These are phyloP conservation scores for Zangia roseola DNA, from an alignment of 768 basidiomycete species.

Conservation along the genomic window DNA sequence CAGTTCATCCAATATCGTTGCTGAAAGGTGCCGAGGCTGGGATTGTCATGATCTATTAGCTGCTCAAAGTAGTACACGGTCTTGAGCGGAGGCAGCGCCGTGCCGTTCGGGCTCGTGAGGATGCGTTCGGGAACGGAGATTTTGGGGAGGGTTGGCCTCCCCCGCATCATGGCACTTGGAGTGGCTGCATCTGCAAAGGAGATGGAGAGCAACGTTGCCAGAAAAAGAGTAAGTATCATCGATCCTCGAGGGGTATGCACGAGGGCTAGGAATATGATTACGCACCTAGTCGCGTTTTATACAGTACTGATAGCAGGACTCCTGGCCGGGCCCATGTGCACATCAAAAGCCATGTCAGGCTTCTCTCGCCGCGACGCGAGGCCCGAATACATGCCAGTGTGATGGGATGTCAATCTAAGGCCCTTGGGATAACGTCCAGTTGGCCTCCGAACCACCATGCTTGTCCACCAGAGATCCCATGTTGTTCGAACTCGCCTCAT, in stretches of 20 bases:
- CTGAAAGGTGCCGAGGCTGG: constrained; percentile 68
- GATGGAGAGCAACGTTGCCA: constrained; percentile 9
- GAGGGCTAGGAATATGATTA: neutral
- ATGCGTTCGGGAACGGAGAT: constrained; percentile 10
- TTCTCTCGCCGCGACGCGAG: no score
- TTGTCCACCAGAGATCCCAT: no score
- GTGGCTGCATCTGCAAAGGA: constrained; percentile 19
- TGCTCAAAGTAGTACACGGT: constrained; percentile 33
- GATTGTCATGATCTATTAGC: constrained; percentile 46
- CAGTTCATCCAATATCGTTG: constrained; percentile 73
- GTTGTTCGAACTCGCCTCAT: no score
- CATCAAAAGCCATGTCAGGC: no score
- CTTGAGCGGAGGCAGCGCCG: constrained; percentile 22
- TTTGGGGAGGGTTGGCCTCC: constrained; percentile 11
- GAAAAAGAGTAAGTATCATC: constrained; percentile 11
- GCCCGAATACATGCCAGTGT: no score
- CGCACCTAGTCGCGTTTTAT: neutral
- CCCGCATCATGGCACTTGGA: constrained; percentile 20
- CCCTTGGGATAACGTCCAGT: no score
- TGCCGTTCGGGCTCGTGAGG: constrained; percentile 20
- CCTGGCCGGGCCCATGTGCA: no score
- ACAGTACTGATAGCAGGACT: no score
- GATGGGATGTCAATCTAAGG: no score
- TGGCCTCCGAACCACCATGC: no score
- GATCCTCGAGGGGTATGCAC: neutral